Evolutionary conservation across 2,329 filamentous ascomycete genomes (phyloP).

Genomic region (Thermoascus crustaceus): DNA sequence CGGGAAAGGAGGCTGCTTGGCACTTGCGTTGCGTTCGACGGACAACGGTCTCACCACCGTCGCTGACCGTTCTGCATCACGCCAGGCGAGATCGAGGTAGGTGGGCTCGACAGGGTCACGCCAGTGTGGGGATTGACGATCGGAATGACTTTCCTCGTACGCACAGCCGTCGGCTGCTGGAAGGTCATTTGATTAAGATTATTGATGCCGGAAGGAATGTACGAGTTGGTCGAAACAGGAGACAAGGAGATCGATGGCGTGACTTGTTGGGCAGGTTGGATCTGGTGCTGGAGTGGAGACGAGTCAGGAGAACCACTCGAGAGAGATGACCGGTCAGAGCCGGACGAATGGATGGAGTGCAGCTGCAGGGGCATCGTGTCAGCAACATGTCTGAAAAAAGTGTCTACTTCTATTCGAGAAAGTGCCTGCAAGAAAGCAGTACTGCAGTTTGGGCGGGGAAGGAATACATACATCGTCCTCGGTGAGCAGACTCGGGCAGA

Average conservation of each 20-base stretch:
- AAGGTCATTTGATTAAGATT: slow-evolving; percentile 65
- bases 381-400: slow-evolving; percentile 11
- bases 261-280: slow-evolving; percentile 63
- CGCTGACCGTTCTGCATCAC: slow-evolving; percentile 49
- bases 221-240: slow-evolving; percentile 44
- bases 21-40: slow-evolving; percentile 16
- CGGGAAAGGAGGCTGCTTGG: slow-evolving; percentile 19
- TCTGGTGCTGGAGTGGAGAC: slow-evolving; percentile 80
- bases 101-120: slow-evolving; percentile 78
- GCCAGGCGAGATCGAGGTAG: slow-evolving; percentile 60
- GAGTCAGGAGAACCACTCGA: slow-evolving; percentile 89
- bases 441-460: slow-evolving; percentile 2
- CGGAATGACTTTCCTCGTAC: slow-evolving; percentile 88
- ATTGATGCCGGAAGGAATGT: slow-evolving; percentile 58
- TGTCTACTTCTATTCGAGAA: not conserved
- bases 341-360: slow-evolving; percentile 80
- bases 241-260: slow-evolving; percentile 68
- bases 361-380: slow-evolving; percentile 47
- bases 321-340: slow-evolving; percentile 86
- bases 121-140: slow-evolving; percentile 96
- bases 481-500: slow-evolving; percentile 85
- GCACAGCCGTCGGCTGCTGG: slow-evolving; percentile 82
- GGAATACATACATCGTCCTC: slow-evolving; percentile 69
- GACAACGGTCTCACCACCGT: slow-evolving; percentile 29
- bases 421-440: not conserved